Conservation (phyloP, 75 land plant genomes). For the Cupressus sempervirens region DNA sequence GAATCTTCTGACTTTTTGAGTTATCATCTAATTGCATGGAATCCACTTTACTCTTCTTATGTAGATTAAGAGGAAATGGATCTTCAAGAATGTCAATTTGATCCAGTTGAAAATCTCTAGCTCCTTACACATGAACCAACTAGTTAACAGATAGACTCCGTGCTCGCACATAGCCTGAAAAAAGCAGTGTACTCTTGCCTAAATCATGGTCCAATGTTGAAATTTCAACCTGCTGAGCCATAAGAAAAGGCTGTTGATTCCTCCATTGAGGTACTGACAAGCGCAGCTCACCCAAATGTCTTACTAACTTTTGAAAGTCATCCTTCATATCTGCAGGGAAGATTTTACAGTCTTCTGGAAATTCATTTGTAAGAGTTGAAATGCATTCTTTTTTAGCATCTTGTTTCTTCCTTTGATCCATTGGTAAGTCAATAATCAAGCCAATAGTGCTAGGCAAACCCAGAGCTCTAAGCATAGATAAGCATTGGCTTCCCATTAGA, state of each 20-base stretch:
- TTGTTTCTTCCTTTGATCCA: too few species aligned
- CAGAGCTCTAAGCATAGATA: constrained; percentile 74
- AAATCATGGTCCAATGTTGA: constrained; percentile 30
- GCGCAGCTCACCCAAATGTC: too few species aligned
- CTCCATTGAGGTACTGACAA: too few species aligned
- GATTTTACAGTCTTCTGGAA: too few species aligned
- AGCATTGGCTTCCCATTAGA: constrained; percentile 56
- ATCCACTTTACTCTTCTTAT: constrained; percentile 27
- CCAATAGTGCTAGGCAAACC: too few species aligned
- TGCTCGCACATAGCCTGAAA: constrained; percentile 83
- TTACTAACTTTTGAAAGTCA: too few species aligned
- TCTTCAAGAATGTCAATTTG: constrained; percentile 82
- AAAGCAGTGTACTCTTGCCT: constrained; percentile 55
- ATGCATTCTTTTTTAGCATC: too few species aligned
- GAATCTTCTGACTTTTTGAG: constrained; percentile 18
- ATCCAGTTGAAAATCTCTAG: constrained; percentile 78
- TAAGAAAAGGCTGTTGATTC: too few species aligned
- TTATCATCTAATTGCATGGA: constrained; percentile 52
- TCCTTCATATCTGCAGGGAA: too few species aligned
- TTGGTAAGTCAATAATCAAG: too few species aligned
- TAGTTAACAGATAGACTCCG: constrained; percentile 81
- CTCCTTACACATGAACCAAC: constrained; percentile 91
- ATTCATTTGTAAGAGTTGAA: too few species aligned
- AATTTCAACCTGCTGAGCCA: constrained; percentile 69
- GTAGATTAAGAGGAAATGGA: constrained; percentile 61